A percentile compares a stretch with the other conserved stretches of the same genome.
These are phyloP conservation scores for Myrmaecium sp. DNA, from an alignment of 2,329 filamentous ascomycete species.

Conservation along the genomic window DNA sequence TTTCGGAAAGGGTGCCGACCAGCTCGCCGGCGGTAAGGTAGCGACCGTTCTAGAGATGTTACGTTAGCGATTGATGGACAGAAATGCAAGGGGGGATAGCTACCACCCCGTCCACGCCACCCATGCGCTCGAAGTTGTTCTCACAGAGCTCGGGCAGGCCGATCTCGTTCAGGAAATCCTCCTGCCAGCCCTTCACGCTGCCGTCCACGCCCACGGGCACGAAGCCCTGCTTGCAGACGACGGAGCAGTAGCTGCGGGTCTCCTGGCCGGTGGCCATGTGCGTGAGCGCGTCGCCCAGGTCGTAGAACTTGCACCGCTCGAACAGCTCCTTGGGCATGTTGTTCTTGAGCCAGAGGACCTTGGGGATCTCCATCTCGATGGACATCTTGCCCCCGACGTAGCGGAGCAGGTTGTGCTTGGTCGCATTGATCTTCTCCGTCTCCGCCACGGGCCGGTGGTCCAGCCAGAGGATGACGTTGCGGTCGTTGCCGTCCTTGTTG, in stretches of 20 bases:
- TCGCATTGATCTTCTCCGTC: slow-evolving; percentile 84
- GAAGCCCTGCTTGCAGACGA: slow-evolving; percentile 93
- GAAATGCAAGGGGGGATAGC: slow-evolving; percentile 28
- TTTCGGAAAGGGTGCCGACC: slow-evolving; percentile 69
- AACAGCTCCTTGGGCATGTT: slow-evolving; percentile 90
- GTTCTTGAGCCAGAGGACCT: slow-evolving; percentile 96
- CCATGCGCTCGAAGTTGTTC: slow-evolving; percentile 83
- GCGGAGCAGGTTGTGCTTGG: slow-evolving; percentile 77
- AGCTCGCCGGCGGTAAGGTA: slow-evolving; percentile 87
- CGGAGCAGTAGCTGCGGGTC: slow-evolving; percentile 84
- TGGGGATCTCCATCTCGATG: slow-evolving; percentile 98
- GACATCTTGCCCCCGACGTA: slow-evolving; percentile 98
- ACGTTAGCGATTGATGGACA: slow-evolving; percentile 14
- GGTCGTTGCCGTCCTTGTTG: slow-evolving; percentile 58
- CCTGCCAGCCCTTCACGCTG: slow-evolving; percentile 95
- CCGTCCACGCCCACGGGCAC: slow-evolving; percentile 95
- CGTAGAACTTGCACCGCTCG: slow-evolving; percentile 89
- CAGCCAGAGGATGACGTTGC: slow-evolving; percentile 94
- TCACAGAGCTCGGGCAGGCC: slow-evolving; percentile 71
- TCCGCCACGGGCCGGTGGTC: slow-evolving; percentile 86
- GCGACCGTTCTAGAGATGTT: slow-evolving; percentile 60
- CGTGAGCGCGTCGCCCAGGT: slow-evolving; percentile 80
- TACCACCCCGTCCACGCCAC: slow-evolving; percentile 88
- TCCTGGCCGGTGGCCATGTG: slow-evolving; percentile 88
- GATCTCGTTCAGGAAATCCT: slow-evolving; percentile 77